These are phyloP conservation scores for Lepidium sativum DNA, from an alignment of 345 rosid species.

Conservation along the genomic window DNA sequence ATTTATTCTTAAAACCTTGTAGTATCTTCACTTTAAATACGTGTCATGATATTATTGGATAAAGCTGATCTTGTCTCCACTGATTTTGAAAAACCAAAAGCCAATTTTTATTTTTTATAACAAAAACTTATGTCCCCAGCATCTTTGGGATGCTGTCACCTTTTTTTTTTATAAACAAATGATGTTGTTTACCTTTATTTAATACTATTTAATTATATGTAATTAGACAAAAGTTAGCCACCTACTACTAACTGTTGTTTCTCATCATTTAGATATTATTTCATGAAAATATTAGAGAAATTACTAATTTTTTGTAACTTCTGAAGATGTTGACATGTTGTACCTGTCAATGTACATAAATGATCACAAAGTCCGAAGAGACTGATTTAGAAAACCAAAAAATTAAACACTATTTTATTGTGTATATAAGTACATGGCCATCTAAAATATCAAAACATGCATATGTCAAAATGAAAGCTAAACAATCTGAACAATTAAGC, in stretches of 20 bases:
- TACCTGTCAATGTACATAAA: neutral
- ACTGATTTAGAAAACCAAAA: neutral
- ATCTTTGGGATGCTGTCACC: slow-evolving; percentile 19
- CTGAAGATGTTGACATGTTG: neutral
- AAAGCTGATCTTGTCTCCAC: slow-evolving; percentile 20
- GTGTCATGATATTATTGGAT: neutral
- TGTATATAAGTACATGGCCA: neutral
- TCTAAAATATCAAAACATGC: neutral
- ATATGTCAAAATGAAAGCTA: neutral
- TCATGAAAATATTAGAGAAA: neutral
- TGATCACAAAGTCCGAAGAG: neutral
- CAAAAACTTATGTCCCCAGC: neutral
- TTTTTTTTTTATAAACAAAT: neutral
- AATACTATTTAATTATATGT: neutral
- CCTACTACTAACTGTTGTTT: slow-evolving; percentile 1
- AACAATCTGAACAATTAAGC: neutral
- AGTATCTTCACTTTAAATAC: neutral
- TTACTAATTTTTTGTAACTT: neutral
- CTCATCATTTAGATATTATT: too few relatives aligned
- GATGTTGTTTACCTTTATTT: too few relatives aligned
- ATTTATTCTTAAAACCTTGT: neutral
- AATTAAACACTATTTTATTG: neutral
- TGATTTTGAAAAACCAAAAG: slow-evolving; percentile 3
- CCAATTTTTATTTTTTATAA: neutral
- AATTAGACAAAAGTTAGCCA: slow-evolving; percentile 6